These are phyloP conservation scores for Neonectria sp. DNA, from an alignment of 2,329 filamentous ascomycete species.

Conservation along the genomic window DNA sequence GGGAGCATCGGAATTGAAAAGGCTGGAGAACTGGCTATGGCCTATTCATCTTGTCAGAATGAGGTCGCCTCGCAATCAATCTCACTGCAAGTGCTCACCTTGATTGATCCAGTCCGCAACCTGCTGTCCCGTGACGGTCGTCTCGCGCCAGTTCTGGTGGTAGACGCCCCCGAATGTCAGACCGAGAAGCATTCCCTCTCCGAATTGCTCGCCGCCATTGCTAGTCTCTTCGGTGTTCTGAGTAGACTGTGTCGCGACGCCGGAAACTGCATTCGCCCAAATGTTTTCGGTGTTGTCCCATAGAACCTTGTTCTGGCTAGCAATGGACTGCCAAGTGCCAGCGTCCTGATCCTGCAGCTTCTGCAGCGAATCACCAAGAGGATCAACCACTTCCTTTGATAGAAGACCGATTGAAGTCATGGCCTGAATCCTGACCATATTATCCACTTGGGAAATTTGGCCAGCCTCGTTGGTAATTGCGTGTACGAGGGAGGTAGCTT, in stretches of 20 bases:
- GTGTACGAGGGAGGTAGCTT: background rate
- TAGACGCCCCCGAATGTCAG: background rate
- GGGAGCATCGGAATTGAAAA: background rate
- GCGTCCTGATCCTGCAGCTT: background rate
- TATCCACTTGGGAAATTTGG: background rate
- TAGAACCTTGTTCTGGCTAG: background rate
- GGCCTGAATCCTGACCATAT: background rate
- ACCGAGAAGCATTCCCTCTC: background rate
- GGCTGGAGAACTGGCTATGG: background rate
- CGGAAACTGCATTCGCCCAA: background rate
- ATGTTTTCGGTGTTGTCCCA: background rate
- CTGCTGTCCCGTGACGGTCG: background rate
- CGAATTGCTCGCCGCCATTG: background rate
- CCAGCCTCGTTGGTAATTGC: background rate
- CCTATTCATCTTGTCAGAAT: background rate
- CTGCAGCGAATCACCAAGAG: background rate
- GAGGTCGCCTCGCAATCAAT: background rate
- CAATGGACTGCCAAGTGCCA: background rate
- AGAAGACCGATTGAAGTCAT: background rate
- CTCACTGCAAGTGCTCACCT: background rate
- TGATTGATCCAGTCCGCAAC: constrained; percentile 2
- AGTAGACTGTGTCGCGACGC: background rate
- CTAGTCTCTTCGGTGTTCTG: constrained; percentile 1
- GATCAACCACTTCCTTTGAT: background rate
- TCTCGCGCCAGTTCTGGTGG: constrained; percentile 2